Percentiles rank a stretch among this genome's conserved stretches.
Conservation (phyloP, 2,329 filamentous ascomycete genomes). For the Penicillium sp. region DNA sequence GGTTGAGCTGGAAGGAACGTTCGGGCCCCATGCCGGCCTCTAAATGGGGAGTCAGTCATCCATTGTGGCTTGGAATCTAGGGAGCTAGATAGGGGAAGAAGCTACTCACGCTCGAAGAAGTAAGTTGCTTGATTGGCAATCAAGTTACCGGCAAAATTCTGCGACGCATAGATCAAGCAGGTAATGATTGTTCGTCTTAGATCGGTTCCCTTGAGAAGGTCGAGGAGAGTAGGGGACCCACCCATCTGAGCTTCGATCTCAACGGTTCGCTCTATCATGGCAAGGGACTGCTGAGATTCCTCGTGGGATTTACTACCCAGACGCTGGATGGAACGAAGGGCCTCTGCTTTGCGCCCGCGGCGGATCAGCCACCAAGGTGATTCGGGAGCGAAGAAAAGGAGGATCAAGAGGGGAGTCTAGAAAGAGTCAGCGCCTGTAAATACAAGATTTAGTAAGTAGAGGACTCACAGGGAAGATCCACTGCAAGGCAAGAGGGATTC, state of each 20-base stretch:
- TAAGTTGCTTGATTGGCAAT: slow-evolving; percentile 63
- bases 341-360: slow-evolving; percentile 23
- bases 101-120: slow-evolving; percentile 49
- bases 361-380: slow-evolving; percentile 30
- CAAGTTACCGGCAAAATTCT: slow-evolving; percentile 58
- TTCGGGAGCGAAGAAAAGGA: slow-evolving; percentile 27
- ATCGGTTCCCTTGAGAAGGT: slow-evolving; percentile 33
- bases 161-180: slow-evolving; percentile 31
- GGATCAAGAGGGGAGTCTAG: slow-evolving; percentile 27
- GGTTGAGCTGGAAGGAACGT: slow-evolving; percentile 28
- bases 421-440: background rate
- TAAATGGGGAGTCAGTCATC: slow-evolving; percentile 12
- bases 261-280: slow-evolving; percentile 34
- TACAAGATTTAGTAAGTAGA: background rate
- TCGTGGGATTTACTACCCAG: slow-evolving; percentile 18
- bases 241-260: slow-evolving; percentile 29
- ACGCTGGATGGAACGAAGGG: slow-evolving; percentile 23
- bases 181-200: slow-evolving; percentile 30
- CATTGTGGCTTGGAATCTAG: background rate
- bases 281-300: slow-evolving; percentile 19
- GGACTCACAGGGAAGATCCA: slow-evolving; percentile 30
- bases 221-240: slow-evolving; percentile 26
- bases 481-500: slow-evolving; percentile 26
- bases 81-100: background rate
- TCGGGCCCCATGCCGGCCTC: slow-evolving; percentile 28